These are phyloP conservation scores for Vitis hybrid DNA, from an alignment of 177 flowering plant genomes.

Conservation along the genomic window DNA sequence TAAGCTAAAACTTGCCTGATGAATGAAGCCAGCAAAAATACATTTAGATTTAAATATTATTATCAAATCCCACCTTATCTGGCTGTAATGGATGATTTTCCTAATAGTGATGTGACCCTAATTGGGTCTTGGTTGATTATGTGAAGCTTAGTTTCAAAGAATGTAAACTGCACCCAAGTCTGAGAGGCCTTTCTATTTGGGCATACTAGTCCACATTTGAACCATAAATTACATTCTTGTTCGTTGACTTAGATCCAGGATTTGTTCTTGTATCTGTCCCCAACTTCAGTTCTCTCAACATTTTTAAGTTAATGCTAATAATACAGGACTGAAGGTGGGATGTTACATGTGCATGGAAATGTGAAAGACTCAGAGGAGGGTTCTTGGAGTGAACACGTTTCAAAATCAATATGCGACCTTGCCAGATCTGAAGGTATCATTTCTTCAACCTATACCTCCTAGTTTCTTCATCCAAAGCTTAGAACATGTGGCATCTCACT, in stretches of 20 bases:
- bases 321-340: constrained; percentile 76
- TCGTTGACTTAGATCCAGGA: no score
- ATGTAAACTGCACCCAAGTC: background rate
- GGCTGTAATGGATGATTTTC: no score
- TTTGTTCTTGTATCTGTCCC: background rate
- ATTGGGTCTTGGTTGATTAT: background rate
- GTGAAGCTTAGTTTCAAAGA: background rate
- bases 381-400: constrained; percentile 58
- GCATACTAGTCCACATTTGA: no score
- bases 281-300: background rate
- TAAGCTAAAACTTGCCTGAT: no score
- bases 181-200: no score
- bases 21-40: no score
- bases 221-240: background rate
- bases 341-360: constrained; percentile 81
- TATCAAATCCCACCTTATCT: no score
- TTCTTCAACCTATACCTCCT: background rate
- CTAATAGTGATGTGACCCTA: no score
- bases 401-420: constrained; percentile 47
- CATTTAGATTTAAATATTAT: no score
- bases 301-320: background rate
- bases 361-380: constrained; percentile 81
- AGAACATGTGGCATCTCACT: background rate
- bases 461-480: background rate
- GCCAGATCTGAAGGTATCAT: constrained; percentile 72